Evolutionary conservation across 345 rosid species (phyloP), one percentile per base, ranked within the genome.

Genomic region (Lepidium didymum): DNA sequence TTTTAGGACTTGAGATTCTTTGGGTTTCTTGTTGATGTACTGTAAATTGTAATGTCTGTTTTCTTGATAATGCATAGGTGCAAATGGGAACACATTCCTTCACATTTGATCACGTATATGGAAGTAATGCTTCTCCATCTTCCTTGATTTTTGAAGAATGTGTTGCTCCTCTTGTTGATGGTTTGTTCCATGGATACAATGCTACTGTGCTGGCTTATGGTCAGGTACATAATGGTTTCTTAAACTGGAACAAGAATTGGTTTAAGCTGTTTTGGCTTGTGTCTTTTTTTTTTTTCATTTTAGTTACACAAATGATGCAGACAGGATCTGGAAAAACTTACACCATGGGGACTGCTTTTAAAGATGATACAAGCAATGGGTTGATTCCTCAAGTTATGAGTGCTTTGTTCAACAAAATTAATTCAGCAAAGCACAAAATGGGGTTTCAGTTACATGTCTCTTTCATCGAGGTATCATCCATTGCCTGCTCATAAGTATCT

Each of bases 181-280:
- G 96, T 51, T 80, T 89, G 72, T 87, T 89, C 66, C 86, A 83
- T 77, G 96, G 96, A 33, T 89, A 84, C 64, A 89, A 89, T 67
- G 96, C 93, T 15, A 89, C 96, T 36, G 96, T 89, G 25, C 80
- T 89, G 62, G 96, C 96, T 71, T 89, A 89, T 70, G 96, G 93
- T 49, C 96, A 89, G 96, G 96, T 89, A 87, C 52, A 64, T 0
- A 45, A 1, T 45, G 8, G 21, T 44, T 38, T 59, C 25, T 21
- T 2, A 5, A 16, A 2, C 15, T 61, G 35, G 37, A 52, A 8
- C 56, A 13, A 27, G 41, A 36, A 27, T 40, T 60, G 62, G 18
- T 43, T 41, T 50, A 46, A 15, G 46, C 64, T 64, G 14, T 3
- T 15, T 36, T 27, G 31, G 31, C 31, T 25, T 25, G 31, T 27